Conservation (phyloP, 2,329 filamentous ascomycete species). For the Torrubiellomyces zombiae region DNA sequence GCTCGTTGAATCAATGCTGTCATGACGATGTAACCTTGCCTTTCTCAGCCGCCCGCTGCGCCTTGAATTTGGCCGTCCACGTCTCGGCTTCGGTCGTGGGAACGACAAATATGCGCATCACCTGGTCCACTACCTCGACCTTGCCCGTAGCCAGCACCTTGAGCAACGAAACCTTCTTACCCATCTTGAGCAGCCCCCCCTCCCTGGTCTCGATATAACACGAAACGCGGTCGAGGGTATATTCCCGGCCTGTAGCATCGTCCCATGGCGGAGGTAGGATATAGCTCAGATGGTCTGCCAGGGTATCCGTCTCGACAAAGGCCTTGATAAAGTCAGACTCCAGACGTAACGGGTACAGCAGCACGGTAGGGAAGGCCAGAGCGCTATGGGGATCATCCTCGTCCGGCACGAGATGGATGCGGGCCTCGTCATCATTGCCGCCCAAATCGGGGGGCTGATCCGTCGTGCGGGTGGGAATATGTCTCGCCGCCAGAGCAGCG, state of each 20-base stretch:
- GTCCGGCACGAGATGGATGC: slow-evolving; percentile 59
- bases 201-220: slow-evolving; percentile 74
- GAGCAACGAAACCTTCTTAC: slow-evolving; percentile 64
- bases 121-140: slow-evolving; percentile 73
- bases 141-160: slow-evolving; percentile 61
- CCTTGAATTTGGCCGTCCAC: slow-evolving; percentile 82
- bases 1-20: too few relatives aligned
- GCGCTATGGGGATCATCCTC: slow-evolving; percentile 55
- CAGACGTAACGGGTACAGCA: slow-evolving; percentile 69
- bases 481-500: slow-evolving; percentile 50
- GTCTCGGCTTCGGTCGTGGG: slow-evolving; percentile 49
- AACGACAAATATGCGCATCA: slow-evolving; percentile 70
- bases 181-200: slow-evolving; percentile 75
- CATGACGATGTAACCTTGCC: slow-evolving; percentile 9
- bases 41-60: slow-evolving; percentile 41
- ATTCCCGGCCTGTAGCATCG: slow-evolving; percentile 41
- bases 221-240: slow-evolving; percentile 51
- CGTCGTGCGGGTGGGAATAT: slow-evolving; percentile 51
- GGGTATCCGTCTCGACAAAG: slow-evolving; percentile 59
- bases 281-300: slow-evolving; percentile 67
- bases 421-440: slow-evolving; percentile 54
- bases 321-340: slow-evolving; percentile 86
- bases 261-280: slow-evolving; percentile 89
- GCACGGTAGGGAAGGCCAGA: slow-evolving; percentile 60
- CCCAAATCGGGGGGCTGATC: slow-evolving; percentile 69